Conservation (phyloP, 108 stramenopile species). For the Chaetoceros tenuissimus region DNA sequence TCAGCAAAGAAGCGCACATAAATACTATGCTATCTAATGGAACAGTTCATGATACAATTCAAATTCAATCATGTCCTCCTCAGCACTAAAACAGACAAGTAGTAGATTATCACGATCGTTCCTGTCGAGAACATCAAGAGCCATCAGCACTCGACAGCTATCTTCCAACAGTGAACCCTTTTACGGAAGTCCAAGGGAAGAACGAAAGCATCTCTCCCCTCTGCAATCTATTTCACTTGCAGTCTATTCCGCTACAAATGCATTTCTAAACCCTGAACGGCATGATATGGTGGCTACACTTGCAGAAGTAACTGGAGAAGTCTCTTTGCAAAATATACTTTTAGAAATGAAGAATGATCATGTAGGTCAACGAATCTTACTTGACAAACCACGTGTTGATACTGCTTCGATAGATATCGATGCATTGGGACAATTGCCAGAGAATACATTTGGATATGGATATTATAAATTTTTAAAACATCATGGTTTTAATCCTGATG, state of each 20-base stretch:
- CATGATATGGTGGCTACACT: constrained; percentile 90
- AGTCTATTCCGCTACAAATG: constrained; percentile 71
- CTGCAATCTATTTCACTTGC: constrained; percentile 45
- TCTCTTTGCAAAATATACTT: constrained; percentile 58
- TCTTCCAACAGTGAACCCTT: no score
- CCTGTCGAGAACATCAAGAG: no score
- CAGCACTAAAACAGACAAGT: no score
- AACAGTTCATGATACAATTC: no score
- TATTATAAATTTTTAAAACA: constrained; percentile 75
- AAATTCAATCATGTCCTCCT: no score
- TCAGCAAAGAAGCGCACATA: no score
- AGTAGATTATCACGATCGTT: no score
- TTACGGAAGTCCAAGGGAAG: constrained; percentile 7
- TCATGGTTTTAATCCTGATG: constrained; percentile 87
- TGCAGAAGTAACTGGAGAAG: constrained; percentile 85
- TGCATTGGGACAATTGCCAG: constrained; percentile 5
- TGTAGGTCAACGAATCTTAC: constrained; percentile 50
- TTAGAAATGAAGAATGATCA: constrained; percentile 38
- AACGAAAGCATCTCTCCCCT: constrained; percentile 9
- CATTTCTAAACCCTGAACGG: constrained; percentile 77
- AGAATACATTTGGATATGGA: constrained; percentile 78
- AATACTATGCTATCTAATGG: no score
- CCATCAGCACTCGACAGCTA: no score
- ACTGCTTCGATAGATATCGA: constrained; percentile 41
- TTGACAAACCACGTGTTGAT: constrained; percentile 59